Base-by-base conservation (phyloP, 2,329 filamentous ascomycete species). In the Fusarium sororula region DNA sequence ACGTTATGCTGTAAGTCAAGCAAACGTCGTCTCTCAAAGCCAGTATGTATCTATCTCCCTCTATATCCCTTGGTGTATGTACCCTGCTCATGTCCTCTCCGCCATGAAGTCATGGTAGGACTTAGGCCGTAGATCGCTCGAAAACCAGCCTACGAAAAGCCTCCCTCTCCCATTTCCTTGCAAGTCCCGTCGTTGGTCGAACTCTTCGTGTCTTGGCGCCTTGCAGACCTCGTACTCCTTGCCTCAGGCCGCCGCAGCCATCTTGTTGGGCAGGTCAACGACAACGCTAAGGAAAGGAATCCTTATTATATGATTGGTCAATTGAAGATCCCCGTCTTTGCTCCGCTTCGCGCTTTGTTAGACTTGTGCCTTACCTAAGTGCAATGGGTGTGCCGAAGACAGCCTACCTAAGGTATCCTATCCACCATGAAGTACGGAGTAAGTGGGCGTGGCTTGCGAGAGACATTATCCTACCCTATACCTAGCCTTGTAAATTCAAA, bases 341-440 rank as follows among this genome's bases (percentile, higher is more conserved):
- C 44, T 66, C 68, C 72, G 60, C 67, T 68, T 35, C 44, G 18
- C 72, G 60, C 59, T 68, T 38, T 37, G 38, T 41, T 63, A 63
- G 50, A 48, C 37, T 62, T 70, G 68, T 75, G 64, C 72, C 72
- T 75, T 75, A 54, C 68, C 55, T 69, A 73, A 73, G 65, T 73
- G 68, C 26, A 22, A 39, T 55, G 39, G 45, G 41, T 39, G 45
- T 45, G 45, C 20, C 47, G 30, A 35, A 28, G 32, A 38, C 32
- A 7, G 22, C 22, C 28, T 26, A 35, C 14, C 14, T n/a, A n/a
- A n/a, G n/a, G 24, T 35, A 17, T 22, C 24, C 24, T 24, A 26
- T 26, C n/a, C n/a, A 53, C 32, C 22, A 14, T 32, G 22, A 24
- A 37, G 17, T 24, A 24, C 24, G 24, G 24, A 24, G 24, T 51